Percentiles rank a stretch among this genome's conserved stretches.
Conservation (phyloP, 1,284 basidiomycete species). For the Ganoderma meredithae region DNA sequence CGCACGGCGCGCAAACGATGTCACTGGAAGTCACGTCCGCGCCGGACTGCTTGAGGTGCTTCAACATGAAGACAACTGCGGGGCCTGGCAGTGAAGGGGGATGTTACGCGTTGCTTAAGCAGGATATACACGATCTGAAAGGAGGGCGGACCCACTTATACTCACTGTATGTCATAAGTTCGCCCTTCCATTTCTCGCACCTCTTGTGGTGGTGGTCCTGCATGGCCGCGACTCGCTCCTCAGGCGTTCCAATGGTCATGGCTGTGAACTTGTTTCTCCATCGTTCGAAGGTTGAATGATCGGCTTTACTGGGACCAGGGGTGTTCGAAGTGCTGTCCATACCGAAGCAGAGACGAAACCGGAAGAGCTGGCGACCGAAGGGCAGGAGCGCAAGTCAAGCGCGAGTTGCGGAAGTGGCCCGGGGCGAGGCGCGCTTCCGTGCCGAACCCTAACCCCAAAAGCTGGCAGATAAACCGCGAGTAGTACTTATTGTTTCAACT, state of each 20-base stretch:
- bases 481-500: no score
- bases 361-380: neutral
- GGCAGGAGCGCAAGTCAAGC: no score
- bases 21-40: conserved; percentile 72
- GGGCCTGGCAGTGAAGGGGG: conserved; percentile 64
- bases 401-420: neutral
- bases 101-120: conserved; percentile 12
- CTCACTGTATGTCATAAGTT: conserved; percentile 61
- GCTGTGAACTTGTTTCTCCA: conserved; percentile 62
- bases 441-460: conserved; percentile 5
- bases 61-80: conserved; percentile 86
- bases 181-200: conserved; percentile 67
- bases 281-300: conserved; percentile 52
- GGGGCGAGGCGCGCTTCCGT: neutral
- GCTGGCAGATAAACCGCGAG: neutral
- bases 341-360: conserved; percentile 11
- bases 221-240: conserved; percentile 56
- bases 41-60: conserved; percentile 81
- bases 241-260: conserved; percentile 61
- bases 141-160: conserved; percentile 37
- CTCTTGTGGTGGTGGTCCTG: conserved; percentile 49
- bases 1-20: conserved; percentile 86
- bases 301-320: conserved; percentile 19
- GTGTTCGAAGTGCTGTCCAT: conserved; percentile 24
- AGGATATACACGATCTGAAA: conserved; percentile 24